Base-by-base conservation (phyloP, 345 rosid genomes). In the Eucalyptus pauciflora region DNA sequence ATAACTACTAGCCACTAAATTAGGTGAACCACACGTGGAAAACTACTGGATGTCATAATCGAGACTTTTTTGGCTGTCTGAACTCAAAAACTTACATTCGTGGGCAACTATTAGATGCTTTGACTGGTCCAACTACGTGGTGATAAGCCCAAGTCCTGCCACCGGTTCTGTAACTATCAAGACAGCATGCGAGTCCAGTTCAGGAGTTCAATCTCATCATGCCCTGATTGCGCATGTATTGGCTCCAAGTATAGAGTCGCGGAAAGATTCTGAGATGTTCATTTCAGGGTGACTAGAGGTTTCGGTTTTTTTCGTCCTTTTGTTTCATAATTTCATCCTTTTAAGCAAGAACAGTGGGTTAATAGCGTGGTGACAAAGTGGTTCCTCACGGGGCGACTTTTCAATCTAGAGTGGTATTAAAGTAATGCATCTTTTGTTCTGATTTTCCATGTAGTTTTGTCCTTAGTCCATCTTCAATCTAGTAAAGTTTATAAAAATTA, bases 21-120 rank as follows among this genome's bases (percentile, higher is more conserved):
- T 96, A 94, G 97, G 96, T 94, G 95, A 95, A 89, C 95, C 92
- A 90, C 96, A 96, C 96, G 97, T 95, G 96, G 96, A 96, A 95
- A 95, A 93, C 92, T 90, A 92, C 93, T 48, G 58, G 87, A 80
- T 83, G 93, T 95, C 95, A 50, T 89, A 81, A 83, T 95, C 96
- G 87, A 89, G 92, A 91, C 93, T 88, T 91, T 91, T 89, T 49
- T 79, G 13, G 58, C 50, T 51, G 31, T 87, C 83, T 86, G 91
- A 89, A 89, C 20, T 50, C 29, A 87, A 49, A 27, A 37, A 16
- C 88, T 51, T 60, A 46, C 45, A 64, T 86, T 56, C 60, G 58
- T 45, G 37, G 60, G 52, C 50, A 54, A 60, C 45, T 50, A 29
- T 86, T 89, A 5, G 27, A 56, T 71, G 48, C 85, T 89, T 89